These are phyloP conservation scores for Scutellaria baicalensis DNA, from an alignment of 257 asterid genomes.

Conservation along the genomic window DNA sequence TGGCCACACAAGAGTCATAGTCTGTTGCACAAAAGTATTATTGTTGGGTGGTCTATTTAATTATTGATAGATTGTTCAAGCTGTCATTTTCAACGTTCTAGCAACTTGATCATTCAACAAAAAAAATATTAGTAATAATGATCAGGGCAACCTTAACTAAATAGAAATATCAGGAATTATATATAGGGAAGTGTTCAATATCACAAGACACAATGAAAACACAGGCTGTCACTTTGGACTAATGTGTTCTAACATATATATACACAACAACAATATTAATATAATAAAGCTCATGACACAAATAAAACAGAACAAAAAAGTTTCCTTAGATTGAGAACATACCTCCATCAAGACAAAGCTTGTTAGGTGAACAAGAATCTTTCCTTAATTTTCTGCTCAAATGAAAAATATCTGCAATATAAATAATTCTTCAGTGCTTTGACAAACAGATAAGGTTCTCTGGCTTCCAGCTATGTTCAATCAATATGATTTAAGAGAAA, in stretches of 20 bases:
- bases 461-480: conserved; percentile 12
- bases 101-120: not conserved
- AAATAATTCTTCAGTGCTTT: not conserved
- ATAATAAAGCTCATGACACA: not conserved
- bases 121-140: not conserved
- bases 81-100: conserved; percentile 8
- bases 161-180: not conserved
- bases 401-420: conserved; percentile 8
- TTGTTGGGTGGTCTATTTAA: conserved; percentile 13
- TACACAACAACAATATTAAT: not conserved
- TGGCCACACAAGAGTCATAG: too few species aligned
- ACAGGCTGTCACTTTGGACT: conserved; percentile 33
- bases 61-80: not conserved
- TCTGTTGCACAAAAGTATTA: not conserved
- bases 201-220: conserved; percentile 7
- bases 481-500: conserved; percentile 2
- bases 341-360: conserved; percentile 7
- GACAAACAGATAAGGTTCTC: conserved; percentile 11
- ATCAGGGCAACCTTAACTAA: not conserved
- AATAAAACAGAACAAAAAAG: not conserved
- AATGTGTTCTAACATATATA: not conserved
- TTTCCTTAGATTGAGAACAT: conserved; percentile 17
- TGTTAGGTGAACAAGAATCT: conserved; percentile 19
- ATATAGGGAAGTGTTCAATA: not conserved
- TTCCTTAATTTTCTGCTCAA: conserved; percentile 12